Percentiles rank a stretch among this genome's conserved stretches.
These are phyloP conservation scores for Heimioporus sp. DNA, from an alignment of 768 basidiomycete genomes.

Conservation along the genomic window DNA sequence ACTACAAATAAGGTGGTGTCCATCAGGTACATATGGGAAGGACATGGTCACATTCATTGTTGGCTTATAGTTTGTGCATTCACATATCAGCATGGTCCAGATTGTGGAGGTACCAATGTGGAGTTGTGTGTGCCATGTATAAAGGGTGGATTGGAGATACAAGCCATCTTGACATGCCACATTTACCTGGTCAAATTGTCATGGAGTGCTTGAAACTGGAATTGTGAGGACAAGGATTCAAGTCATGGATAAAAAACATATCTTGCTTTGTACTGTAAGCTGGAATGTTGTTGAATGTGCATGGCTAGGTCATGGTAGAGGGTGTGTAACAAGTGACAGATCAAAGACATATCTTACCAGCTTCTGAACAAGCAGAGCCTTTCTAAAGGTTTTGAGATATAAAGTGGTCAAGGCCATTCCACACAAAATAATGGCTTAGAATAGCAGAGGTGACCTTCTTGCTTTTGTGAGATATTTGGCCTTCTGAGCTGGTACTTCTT, in stretches of 20 bases:
- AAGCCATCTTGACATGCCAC: slow-evolving; percentile 17
- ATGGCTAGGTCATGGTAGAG: slow-evolving; percentile 1
- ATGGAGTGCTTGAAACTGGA: slow-evolving; percentile 27
- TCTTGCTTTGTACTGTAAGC: slow-evolving; percentile 33
- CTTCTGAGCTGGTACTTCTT: no score
- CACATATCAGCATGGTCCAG: slow-evolving; percentile 26
- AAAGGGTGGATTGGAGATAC: background rate
- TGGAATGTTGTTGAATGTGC: slow-evolving; percentile 12
- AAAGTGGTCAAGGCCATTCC: no score
- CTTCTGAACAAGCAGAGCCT: no score
- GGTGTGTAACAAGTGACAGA: no score
- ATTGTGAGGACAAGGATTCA: background rate
- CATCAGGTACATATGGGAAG: background rate
- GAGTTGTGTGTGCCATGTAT: slow-evolving; percentile 5
- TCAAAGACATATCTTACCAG: no score
- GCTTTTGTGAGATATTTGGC: no score
- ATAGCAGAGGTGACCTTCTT: no score
- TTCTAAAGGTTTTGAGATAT: no score
- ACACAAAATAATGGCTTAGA: no score
- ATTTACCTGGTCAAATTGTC: slow-evolving; percentile 33
- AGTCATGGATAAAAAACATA: background rate
- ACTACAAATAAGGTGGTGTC: slow-evolving; percentile 5
- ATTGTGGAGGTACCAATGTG: slow-evolving; percentile 25
- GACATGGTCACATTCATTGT: slow-evolving; percentile 31
- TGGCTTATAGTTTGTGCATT: slow-evolving; percentile 29